Evolutionary conservation across 495 filamentous ascomycete genomes (phyloP).

Genomic region (Hypoxylon perforatum): DNA sequence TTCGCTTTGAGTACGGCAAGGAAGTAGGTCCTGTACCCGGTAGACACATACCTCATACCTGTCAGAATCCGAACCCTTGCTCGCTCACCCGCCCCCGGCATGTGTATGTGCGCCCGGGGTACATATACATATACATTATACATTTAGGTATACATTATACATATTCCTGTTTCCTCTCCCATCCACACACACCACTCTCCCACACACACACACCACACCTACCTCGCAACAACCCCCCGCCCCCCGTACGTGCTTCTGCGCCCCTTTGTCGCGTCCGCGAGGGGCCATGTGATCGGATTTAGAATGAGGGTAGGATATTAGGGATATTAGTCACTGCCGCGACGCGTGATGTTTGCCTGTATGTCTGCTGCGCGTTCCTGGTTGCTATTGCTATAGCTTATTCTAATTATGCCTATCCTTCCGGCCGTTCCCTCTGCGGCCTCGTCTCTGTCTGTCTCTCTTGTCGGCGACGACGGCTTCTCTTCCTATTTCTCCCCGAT

Average conservation of each 20-base stretch:
- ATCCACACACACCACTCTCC: slow-evolving; percentile 6
- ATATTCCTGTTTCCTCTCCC: not conserved
- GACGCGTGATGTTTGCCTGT: slow-evolving; percentile 35
- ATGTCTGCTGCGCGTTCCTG: slow-evolving; percentile 3
- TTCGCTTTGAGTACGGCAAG: too few relatives aligned
- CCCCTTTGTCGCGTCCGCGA: slow-evolving; percentile 36
- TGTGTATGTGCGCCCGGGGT: slow-evolving; percentile 26
- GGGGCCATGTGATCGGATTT: slow-evolving; percentile 39
- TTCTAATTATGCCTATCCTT: not conserved
- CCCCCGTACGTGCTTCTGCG: slow-evolving; percentile 23
- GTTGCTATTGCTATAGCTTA: not conserved
- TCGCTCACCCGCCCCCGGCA: not conserved
- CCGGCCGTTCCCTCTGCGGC: not conserved
- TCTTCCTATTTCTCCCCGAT: too few relatives aligned
- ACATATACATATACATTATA: slow-evolving; percentile 1
- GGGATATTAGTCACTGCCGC: slow-evolving; percentile 31
- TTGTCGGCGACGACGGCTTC: too few relatives aligned
- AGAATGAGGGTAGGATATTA: slow-evolving; percentile 8
- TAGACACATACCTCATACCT: not conserved
- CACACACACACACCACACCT: slow-evolving; percentile 16
- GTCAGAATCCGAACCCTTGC: slow-evolving; percentile 12
- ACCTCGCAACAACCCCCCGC: slow-evolving; percentile 2
- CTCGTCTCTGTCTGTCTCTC: too few relatives aligned
- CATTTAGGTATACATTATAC: slow-evolving; percentile 7
- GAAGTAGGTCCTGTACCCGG: not conserved